Conservation (phyloP, 768 basidiomycete species). For the Pisolithus marmoratus region DNA sequence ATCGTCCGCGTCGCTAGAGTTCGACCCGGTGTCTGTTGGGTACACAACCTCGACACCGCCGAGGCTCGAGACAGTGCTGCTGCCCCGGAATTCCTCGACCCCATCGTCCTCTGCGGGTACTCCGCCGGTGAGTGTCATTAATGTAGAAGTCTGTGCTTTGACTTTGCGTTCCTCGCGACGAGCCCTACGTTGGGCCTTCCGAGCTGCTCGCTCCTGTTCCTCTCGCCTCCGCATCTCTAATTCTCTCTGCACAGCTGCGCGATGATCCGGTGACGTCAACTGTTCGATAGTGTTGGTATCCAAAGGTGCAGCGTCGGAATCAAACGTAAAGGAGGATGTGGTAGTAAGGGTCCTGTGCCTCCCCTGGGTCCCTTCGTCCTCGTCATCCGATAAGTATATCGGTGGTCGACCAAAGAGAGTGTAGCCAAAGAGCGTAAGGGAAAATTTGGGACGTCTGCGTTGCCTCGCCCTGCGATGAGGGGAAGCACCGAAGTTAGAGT, state of each 20-base stretch:
- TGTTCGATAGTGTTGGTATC: constrained; percentile 52
- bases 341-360: constrained; percentile 21
- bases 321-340: constrained; percentile 43
- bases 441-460: constrained; percentile 27
- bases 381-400: constrained; percentile 57
- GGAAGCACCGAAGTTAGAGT: constrained; percentile 49
- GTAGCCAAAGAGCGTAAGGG: constrained; percentile 60
- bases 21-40: constrained; percentile 1
- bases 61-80: constrained; percentile 28
- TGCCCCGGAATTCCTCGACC: constrained; percentile 68
- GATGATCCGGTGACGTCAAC: constrained; percentile 39
- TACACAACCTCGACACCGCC: constrained; percentile 9
- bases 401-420: constrained; percentile 60
- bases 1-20: constrained; percentile 36
- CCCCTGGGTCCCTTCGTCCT: constrained; percentile 26
- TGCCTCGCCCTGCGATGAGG: constrained; percentile 29
- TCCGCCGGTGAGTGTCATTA: constrained; percentile 30
- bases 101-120: constrained; percentile 26
- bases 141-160: constrained; percentile 28
- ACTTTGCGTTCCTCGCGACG: constrained; percentile 42
- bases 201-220: constrained; percentile 36
- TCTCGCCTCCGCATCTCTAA: constrained; percentile 22
- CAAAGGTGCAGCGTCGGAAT: constrained; percentile 66
- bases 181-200: constrained; percentile 44
- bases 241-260: constrained; percentile 25